Evolutionary conservation across 371 early-diverging fungal genomes (phyloP), one percentile per base, ranked within the genome.

Genomic region (Funneliformis caledonium): DNA sequence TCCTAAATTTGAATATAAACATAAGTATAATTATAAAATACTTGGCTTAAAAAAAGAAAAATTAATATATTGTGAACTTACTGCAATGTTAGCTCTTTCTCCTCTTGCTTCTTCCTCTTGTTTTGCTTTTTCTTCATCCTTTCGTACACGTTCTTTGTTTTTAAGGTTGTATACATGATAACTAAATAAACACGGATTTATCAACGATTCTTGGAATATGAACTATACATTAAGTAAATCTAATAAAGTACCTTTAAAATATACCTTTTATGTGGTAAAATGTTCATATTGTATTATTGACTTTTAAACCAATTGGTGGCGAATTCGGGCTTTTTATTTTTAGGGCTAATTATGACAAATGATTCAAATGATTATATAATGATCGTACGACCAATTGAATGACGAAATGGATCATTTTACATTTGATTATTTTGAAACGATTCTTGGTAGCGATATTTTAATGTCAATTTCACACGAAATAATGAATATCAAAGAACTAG

Each of bases 161-260:
- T 89, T 90, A 78, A 88, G 89, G 82, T 87, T 93, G 79, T 95
- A 94, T 22, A 95, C 95, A 83, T 95, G 91, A 92, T 93, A 95
- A 62, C 93, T 92, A 73, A 1, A 42, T 72, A 48, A 47, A 11
- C 56, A 62, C 16, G 45, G 43, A 11, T 14, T 52, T 62, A 65
- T 47, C 26, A 33, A 60, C 26, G 22, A 47, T 31, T 33, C 11
- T 47, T 5, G 19, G 33, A 37, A 56, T 31, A 45, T 43, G 5
- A 19, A 22, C 16, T 26, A 22, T 59, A 26, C 8, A 12, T 12
- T 45, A 16, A 82, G 52, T 7, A 22, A 26, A 12, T 33, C n/a
- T 9, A 14, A 65, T 22, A 72, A 5, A 16, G 22, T 22, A 8
- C 31, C n/a, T 14, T 22, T 48, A 19, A 45, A 52, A 14, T 5